Conservation (phyloP, 2,329 filamentous ascomycete species). For the Penicillium sp. region DNA sequence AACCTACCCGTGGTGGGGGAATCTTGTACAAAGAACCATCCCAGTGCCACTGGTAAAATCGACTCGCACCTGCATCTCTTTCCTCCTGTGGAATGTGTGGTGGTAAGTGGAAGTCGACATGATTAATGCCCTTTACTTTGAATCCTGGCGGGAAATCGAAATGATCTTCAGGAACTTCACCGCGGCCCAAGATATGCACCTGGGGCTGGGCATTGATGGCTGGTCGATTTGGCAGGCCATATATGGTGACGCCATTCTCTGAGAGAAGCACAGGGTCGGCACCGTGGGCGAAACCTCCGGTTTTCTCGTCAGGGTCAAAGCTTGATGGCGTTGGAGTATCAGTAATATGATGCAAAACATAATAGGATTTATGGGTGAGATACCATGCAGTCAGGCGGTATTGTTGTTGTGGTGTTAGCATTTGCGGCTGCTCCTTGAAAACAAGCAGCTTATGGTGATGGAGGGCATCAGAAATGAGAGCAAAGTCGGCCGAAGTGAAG, state of each 20-base stretch:
- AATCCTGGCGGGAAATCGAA: conserved; percentile 41
- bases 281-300: background rate
- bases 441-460: conserved; percentile 36
- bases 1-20: conserved; percentile 38
- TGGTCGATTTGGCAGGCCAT: conserved; percentile 33
- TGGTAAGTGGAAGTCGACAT: conserved; percentile 40
- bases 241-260: conserved; percentile 37
- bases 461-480: conserved; percentile 34
- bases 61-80: conserved; percentile 32
- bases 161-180: conserved; percentile 34
- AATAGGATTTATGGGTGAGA: background rate
- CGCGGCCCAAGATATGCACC: conserved; percentile 41
- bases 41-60: conserved; percentile 43
- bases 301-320: background rate
- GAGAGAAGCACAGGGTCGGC: conserved; percentile 3
- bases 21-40: conserved; percentile 38
- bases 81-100: conserved; percentile 38
- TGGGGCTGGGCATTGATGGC: conserved; percentile 40
- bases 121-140: conserved; percentile 41
- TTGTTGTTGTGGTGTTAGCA: conserved; percentile 38
- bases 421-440: conserved; percentile 40
- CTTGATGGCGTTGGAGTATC: background rate
- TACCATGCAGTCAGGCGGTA: conserved; percentile 35
- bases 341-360: background rate
- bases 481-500: conserved; percentile 28